Base-by-base conservation (phyloP, 495 filamentous ascomycete species). In the Penicillium ochrochloron region DNA sequence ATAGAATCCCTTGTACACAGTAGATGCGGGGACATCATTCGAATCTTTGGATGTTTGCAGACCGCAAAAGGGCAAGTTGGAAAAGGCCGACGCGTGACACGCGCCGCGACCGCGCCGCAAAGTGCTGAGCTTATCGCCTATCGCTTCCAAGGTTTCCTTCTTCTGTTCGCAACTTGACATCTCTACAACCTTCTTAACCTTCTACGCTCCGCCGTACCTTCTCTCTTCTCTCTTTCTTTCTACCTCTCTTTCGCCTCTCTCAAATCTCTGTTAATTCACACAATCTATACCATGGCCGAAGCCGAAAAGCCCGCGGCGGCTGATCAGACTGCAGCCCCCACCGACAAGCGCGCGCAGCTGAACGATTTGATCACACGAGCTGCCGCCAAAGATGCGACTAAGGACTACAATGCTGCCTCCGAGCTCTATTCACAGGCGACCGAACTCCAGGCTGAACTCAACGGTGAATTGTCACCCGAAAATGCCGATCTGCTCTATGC, bases 401-500 rank as follows among this genome's bases (percentile, higher is more conserved):
- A 94, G 80, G 89, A 97, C 69, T 94, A 93, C 72, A 86, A 88
- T 63, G 84, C 87, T 46, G 92, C 95, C 29, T 86, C 92, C 23
- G 95, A 98, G 72, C 78, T 91, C 48, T 99, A 93, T 76, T 91
- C 92, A 9, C 86, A 91, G 62, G 95, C 95, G 19, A 90, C 91
- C 44, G 93, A 95, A 73, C 81, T 97, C 62, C 95, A 99, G 73
- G 92, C 92, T 56, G 86, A 91, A 74, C 82, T 97, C 72, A 92
- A 97, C 78, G 95, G 94, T 71, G 96, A 98, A 77, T 86, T 96
- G 82, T 89, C 87, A 50, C 85, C 91, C 6, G 87, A 90, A 35
- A 98, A 99, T 67, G 94, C 94, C 17, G 93, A 97, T 70, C 82
- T 99, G 33, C 86, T 98, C 17, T 99, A 93, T 75, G 85, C 90